phyloP scores from a whole-genome alignment of 495 filamentous ascomycete genomes.

The Pyronema omphalodes region DNA sequence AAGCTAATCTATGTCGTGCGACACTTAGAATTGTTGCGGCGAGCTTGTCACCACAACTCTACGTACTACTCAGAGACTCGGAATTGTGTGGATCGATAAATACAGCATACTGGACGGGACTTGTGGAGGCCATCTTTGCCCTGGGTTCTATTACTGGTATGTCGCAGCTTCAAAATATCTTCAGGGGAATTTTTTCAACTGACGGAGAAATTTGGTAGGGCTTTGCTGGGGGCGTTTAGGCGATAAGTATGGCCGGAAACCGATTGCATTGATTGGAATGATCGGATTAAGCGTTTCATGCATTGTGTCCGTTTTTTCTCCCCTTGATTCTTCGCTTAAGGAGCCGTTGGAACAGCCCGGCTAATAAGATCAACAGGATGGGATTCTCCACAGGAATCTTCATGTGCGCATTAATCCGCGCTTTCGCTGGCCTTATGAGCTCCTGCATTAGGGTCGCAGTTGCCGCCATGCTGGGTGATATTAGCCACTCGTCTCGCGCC shows the following conservation, averaged over 20 bases:
- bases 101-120: constrained; percentile 28
- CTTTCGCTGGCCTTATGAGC: constrained; percentile 28
- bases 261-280: constrained; percentile 26
- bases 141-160: constrained; percentile 29
- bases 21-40: constrained; percentile 28
- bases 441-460: constrained; percentile 27
- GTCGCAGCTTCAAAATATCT: background rate
- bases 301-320: constrained; percentile 9
- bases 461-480: constrained; percentile 30
- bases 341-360: background rate
- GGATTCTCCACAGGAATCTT: constrained; percentile 28
- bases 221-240: constrained; percentile 28
- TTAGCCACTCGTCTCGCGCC: constrained; percentile 24
- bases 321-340: background rate
- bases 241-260: constrained; percentile 27
- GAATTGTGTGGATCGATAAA: constrained; percentile 28
- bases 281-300: constrained; percentile 28
- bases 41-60: constrained; percentile 29
- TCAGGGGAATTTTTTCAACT: background rate
- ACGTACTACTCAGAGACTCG: constrained; percentile 27
- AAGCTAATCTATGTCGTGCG: background rate
- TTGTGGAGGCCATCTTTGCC: constrained; percentile 32
- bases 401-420: constrained; percentile 28
- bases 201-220: constrained; percentile 6
- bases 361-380: constrained; percentile 15